Evolutionary conservation across 345 rosid genomes (phyloP).

Genomic region (Sonneratia alba): DNA sequence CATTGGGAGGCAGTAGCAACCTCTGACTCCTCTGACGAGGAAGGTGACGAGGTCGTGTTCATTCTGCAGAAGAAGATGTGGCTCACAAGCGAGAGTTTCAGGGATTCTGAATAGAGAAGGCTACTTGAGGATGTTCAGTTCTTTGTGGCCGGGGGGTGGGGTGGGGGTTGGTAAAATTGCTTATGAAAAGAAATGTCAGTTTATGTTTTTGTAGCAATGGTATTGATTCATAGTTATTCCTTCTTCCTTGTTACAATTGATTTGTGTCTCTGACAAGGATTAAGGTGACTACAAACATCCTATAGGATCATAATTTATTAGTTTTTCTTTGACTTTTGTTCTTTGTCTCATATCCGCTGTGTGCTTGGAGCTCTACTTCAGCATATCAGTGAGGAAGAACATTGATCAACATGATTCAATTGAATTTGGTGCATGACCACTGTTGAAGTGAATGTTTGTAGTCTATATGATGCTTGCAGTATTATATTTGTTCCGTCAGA

Average conservation of each 20-base stretch:
- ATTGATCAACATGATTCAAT: too few species aligned
- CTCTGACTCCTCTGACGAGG: conserved; percentile 45
- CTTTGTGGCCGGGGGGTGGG: not conserved
- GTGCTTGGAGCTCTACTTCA: too few species aligned
- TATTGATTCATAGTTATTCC: not conserved
- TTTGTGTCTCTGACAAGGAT: not conserved
- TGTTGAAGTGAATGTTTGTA: too few species aligned
- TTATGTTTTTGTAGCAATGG: not conserved
- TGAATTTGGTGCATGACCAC: too few species aligned
- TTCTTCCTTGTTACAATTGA: not conserved
- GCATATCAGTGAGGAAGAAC: too few species aligned
- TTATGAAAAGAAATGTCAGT: not conserved
- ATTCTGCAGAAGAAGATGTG: conserved; percentile 71
- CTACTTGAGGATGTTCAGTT: too few species aligned
- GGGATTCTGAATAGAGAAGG: conserved; percentile 44
- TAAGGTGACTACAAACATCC: not conserved
- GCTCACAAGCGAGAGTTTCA: conserved; percentile 73
- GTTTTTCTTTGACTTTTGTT: not conserved
- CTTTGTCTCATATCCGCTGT: too few species aligned
- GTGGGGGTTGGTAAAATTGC: too few species aligned
- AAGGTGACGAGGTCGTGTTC: conserved; percentile 42
- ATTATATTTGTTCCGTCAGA: too few species aligned
- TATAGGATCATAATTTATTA: not conserved
- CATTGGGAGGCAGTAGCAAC: conserved; percentile 77
- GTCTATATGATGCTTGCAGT: too few species aligned